Percentiles rank a stretch among this genome's conserved stretches.
Conservation (phyloP, 2,329 filamentous ascomycete species). For the Cladosporium sp. region DNA sequence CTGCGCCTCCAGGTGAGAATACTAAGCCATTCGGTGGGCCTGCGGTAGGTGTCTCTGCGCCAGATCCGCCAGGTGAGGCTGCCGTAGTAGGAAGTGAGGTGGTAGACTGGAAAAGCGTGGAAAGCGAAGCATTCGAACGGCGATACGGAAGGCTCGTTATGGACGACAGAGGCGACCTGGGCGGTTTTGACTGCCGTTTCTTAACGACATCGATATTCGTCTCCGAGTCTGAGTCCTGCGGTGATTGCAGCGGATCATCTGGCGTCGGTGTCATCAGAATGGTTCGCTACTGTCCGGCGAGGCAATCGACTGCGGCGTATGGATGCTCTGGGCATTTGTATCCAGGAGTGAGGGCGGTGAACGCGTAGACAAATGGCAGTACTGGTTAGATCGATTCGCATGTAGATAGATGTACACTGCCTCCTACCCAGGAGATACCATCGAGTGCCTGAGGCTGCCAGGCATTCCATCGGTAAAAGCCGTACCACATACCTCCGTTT, state of each 20-base stretch:
- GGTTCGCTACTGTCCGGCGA: conserved; percentile 2
- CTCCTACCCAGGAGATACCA: too few species aligned
- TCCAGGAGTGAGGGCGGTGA: conserved; percentile 1
- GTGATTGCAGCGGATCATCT: conserved; percentile 61
- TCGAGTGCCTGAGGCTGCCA: too few species aligned
- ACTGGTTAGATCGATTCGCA: too few species aligned
- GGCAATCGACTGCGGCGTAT: not conserved
- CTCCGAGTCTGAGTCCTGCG: conserved; percentile 65
- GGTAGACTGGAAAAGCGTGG: conserved; percentile 49
- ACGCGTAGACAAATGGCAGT: too few species aligned
- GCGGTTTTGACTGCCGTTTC: conserved; percentile 30
- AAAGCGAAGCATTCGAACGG: conserved; percentile 48
- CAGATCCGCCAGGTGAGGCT: conserved; percentile 27
- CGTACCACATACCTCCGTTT: too few species aligned
- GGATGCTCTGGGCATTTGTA: conserved; percentile 16
- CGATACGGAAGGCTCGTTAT: conserved; percentile 53
- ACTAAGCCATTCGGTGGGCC: conserved; percentile 34
- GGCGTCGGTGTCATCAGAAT: conserved; percentile 60
- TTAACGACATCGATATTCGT: conserved; percentile 58
- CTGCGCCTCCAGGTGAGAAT: conserved; percentile 37
- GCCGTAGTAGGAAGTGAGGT: conserved; percentile 36
- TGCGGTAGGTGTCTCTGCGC: conserved; percentile 38
- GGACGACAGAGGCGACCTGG: conserved; percentile 55
- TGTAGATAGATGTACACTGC: too few species aligned
- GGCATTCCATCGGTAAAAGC: too few species aligned